phyloP scores from a whole-genome alignment of 192 early-diverging fungal genomes.

The Umbelopsis vinacea region DNA sequence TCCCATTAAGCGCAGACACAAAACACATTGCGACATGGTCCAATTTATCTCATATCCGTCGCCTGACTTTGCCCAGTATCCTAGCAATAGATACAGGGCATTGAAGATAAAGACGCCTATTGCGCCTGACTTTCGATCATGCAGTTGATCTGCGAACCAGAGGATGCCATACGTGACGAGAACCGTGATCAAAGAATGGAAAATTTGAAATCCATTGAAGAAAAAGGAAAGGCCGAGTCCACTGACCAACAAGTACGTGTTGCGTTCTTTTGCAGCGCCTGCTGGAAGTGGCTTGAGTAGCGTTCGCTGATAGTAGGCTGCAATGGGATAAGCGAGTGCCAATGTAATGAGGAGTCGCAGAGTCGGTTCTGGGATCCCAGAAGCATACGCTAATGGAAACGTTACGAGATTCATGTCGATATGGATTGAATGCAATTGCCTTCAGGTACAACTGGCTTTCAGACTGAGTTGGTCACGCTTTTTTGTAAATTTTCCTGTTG shows the following conservation, averaged over 20 bases:
- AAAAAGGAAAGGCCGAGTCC: conserved; percentile 54
- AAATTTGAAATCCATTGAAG: conserved; percentile 51
- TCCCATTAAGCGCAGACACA: conserved; percentile 65
- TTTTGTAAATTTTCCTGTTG: too few relatives aligned
- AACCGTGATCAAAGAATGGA: conserved; percentile 55
- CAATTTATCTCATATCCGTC: conserved; percentile 64
- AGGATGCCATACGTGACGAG: conserved; percentile 49
- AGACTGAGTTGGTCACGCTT: too few relatives aligned
- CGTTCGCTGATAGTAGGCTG: conserved; percentile 42
- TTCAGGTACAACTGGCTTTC: background rate
- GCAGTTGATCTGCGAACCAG: conserved; percentile 30
- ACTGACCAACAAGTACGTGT: conserved; percentile 45
- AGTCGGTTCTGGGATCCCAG: conserved; percentile 56
- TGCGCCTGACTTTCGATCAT: conserved; percentile 43
- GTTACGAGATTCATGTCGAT: conserved; percentile 6
- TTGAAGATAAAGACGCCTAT: conserved; percentile 53
- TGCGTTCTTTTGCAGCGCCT: conserved; percentile 49
- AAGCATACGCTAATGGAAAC: conserved; percentile 25
- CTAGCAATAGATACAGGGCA: conserved; percentile 49
- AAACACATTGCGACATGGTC: conserved; percentile 67
- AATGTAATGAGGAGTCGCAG: conserved; percentile 54
- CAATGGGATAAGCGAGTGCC: conserved; percentile 49
- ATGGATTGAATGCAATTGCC: background rate
- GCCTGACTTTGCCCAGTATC: conserved; percentile 50
- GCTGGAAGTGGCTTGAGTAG: conserved; percentile 25